Conservation (phyloP, 495 filamentous ascomycete genomes). For the Neurospora discreta region DNA sequence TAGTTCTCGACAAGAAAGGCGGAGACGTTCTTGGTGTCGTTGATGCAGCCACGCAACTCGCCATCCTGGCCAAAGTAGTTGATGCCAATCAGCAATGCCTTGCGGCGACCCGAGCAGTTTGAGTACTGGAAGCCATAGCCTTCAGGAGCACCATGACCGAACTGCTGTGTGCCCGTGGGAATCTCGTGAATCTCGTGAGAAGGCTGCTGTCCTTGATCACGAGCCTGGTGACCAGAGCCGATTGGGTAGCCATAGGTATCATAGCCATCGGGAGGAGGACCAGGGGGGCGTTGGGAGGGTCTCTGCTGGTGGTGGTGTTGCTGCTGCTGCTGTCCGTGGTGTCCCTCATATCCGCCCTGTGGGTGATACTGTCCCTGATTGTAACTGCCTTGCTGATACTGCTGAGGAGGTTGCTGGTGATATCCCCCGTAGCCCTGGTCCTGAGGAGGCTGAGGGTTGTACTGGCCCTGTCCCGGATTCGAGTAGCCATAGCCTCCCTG, state of each 20-base stretch:
- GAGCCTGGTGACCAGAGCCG: slow-evolving; percentile 3
- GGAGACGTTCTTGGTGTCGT: slow-evolving; percentile 88
- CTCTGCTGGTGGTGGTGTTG: slow-evolving; percentile 9
- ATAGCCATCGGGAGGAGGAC: slow-evolving; percentile 25
- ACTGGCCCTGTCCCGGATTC: slow-evolving; percentile 16
- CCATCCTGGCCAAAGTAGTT: slow-evolving; percentile 86
- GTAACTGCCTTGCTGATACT: slow-evolving; percentile 9
- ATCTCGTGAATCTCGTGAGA: slow-evolving; percentile 37
- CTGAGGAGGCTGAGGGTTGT: slow-evolving; percentile 7
- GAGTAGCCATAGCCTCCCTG: slow-evolving; percentile 12
- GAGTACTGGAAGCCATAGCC: slow-evolving; percentile 70
- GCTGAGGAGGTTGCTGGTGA: slow-evolving; percentile 10
- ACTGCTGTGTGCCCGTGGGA: slow-evolving; percentile 30
- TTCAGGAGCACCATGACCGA: slow-evolving; percentile 37
- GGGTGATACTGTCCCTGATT: slow-evolving; percentile 9
- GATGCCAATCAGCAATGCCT: slow-evolving; percentile 85
- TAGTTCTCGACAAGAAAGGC: slow-evolving; percentile 71
- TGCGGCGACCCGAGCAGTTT: slow-evolving; percentile 72
- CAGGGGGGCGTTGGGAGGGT: slow-evolving; percentile 21
- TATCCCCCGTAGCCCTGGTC: slow-evolving; percentile 9
- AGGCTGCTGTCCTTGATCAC: slow-evolving; percentile 13
- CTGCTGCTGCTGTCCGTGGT: background rate
- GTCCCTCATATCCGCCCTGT: background rate
- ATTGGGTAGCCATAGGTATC: slow-evolving; percentile 30
- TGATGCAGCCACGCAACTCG: slow-evolving; percentile 85